Conservation (phyloP, 2,329 filamentous ascomycete species). For the Sclerotiophoma versabilis region DNA sequence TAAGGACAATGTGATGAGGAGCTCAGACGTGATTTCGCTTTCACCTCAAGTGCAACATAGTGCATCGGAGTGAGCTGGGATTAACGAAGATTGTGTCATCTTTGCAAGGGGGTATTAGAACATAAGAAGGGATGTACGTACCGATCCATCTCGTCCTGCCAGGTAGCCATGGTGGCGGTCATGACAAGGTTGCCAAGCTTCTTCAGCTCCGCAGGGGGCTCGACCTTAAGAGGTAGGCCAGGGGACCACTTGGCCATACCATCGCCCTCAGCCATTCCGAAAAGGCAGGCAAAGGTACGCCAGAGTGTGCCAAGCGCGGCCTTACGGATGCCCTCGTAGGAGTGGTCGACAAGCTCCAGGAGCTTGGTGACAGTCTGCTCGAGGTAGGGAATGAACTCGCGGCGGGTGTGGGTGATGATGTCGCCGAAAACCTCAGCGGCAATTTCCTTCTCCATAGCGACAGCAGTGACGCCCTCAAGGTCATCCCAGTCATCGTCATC, state of each 20-base stretch:
- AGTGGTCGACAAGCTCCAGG: conserved; percentile 82
- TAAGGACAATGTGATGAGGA: conserved; percentile 43
- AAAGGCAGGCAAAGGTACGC: conserved; percentile 91
- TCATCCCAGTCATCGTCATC: conserved; percentile 87
- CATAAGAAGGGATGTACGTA: conserved; percentile 62
- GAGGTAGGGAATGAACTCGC: conserved; percentile 81
- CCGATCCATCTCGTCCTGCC: conserved; percentile 92
- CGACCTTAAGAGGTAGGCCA: conserved; percentile 81
- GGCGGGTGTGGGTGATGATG: conserved; percentile 84
- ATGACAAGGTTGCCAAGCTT: conserved; percentile 88
- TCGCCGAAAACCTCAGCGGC: conserved; percentile 94
- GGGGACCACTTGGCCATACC: conserved; percentile 84
- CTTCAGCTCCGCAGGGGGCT: conserved; percentile 79
- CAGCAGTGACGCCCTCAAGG: conserved; percentile 81
- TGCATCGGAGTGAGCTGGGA: conserved; percentile 99
- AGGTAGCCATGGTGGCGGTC: conserved; percentile 81
- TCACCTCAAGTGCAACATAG: conserved; percentile 83
- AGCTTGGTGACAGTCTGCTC: conserved; percentile 86
- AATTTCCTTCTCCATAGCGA: conserved; percentile 96
- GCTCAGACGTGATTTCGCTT: conserved; percentile 71
- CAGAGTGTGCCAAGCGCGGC: conserved; percentile 89
- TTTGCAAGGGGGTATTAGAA: conserved; percentile 32
- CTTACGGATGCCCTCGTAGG: conserved; percentile 92
- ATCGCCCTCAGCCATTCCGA: conserved; percentile 82
- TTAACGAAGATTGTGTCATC: conserved; percentile 91